Evolutionary conservation across 495 filamentous ascomycete genomes (phyloP).

Genomic region (Parmelia sp.): DNA sequence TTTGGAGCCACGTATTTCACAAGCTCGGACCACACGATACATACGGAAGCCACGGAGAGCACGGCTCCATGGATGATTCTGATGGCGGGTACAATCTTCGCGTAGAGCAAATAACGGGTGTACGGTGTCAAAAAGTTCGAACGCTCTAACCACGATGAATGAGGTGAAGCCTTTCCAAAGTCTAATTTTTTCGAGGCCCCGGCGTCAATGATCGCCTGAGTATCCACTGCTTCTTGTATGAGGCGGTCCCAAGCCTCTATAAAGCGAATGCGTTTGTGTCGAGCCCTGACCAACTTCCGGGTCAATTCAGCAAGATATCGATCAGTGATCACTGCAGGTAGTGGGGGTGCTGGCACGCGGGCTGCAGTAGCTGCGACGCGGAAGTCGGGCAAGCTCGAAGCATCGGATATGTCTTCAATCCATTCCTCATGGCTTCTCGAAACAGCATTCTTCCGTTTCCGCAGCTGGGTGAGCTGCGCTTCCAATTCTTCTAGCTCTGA

Average conservation of each 20-base stretch:
- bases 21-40: constrained; percentile 87
- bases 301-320: constrained; percentile 88
- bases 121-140: constrained; percentile 70
- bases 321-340: constrained; percentile 82
- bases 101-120: constrained; percentile 72
- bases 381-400: constrained; percentile 59
- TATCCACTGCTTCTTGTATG: constrained; percentile 61
- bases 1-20: constrained; percentile 69
- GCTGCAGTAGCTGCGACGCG: constrained; percentile 45
- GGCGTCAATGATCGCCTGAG: constrained; percentile 81
- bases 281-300: constrained; percentile 66
- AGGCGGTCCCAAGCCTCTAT: constrained; percentile 78
- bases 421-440: constrained; percentile 79
- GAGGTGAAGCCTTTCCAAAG: constrained; percentile 54
- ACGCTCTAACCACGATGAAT: constrained; percentile 48
- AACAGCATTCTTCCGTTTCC: constrained; percentile 75
- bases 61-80: constrained; percentile 55
- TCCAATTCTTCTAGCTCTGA: constrained; percentile 76
- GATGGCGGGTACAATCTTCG: constrained; percentile 59
- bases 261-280: constrained; percentile 76
- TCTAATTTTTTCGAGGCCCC: constrained; percentile 71
- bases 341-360: constrained; percentile 32
- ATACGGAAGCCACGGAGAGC: constrained; percentile 66
- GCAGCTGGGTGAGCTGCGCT: constrained; percentile 67
- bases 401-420: constrained; percentile 86